Evolutionary conservation across 805 yeast species (phyloP), one percentile per base, ranked within the genome.

Genomic region (Cyberlindnera suaveolens): DNA sequence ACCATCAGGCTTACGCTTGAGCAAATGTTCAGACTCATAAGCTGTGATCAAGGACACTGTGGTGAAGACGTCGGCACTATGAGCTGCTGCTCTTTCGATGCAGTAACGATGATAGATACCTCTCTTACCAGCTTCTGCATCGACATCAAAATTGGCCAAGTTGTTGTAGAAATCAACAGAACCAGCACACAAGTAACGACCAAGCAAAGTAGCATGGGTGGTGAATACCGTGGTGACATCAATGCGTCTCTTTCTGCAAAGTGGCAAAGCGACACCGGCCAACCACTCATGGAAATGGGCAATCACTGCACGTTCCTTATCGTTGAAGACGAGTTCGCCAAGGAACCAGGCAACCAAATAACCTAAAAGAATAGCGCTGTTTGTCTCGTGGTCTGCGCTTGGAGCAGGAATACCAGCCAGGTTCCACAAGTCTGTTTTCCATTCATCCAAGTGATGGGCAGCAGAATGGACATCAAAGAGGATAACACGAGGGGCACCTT

Each of bases 41-140:
- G 98, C 98, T n/a, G 99, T 91, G 55, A 91, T 93, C 60, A 91
- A 95, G 10, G 96, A 87, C 10, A 91, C 99, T 0, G 99, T 93
- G 31, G 99, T 91, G 69, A 91, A 91, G 18, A 91, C 99, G 63
- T 91, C 99, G 6, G 96, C 88, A 13, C 93, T 75, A 62, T 91
- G 98, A 15, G 96, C 89, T 14, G 97, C 96, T 7, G 96, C 90
- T 46, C 99, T 77, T 69, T 91, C 99, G 51, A 91, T 85, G 66
- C 99, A 91, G 64, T 91, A 93, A 50, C 99, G 77, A 64, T 91
- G 99, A 66, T 91, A 91, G 55, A 91, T 91, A 43, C 99, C 99
- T 54, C 98, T 75, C 66, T 88, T 90, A 17, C 99, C 99, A 11
- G 98, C 98, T 66, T 91, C 99, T 30, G 91, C 89, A 64, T 91